Conservation (phyloP, 2,329 filamentous ascomycete genomes). For the Trematosphaeria pertusa region DNA sequence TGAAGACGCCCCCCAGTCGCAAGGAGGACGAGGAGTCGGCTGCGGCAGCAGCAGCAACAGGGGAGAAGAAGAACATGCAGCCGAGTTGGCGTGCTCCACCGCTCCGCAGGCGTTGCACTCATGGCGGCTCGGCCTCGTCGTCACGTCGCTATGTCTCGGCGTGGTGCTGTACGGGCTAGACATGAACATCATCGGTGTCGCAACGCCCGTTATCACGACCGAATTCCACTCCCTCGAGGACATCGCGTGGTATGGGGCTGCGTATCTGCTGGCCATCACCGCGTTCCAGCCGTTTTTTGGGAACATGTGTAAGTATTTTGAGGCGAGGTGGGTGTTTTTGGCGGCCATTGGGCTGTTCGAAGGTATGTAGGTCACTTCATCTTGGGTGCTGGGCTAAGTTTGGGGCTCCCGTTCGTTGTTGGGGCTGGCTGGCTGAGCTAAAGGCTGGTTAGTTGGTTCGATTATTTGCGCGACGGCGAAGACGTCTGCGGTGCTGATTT, state of each 20-base stretch:
- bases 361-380: neutral
- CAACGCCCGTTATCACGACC: conserved; percentile 50
- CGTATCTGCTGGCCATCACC: conserved; percentile 33
- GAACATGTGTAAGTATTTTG: conserved; percentile 6
- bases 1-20: too few relatives aligned
- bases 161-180: conserved; percentile 4
- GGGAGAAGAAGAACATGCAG: too few relatives aligned
- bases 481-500: conserved; percentile 37
- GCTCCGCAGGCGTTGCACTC: neutral
- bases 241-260: conserved; percentile 45
- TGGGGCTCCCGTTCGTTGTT: neutral
- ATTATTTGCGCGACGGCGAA: conserved; percentile 39
- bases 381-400: too few relatives aligned
- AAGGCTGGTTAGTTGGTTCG: conserved; percentile 3
- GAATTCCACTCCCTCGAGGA: conserved; percentile 45
- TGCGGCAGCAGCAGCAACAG: too few relatives aligned
- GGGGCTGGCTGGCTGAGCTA: neutral
- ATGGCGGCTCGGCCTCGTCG: conserved; percentile 3
- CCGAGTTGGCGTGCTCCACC: neutral
- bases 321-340: neutral
- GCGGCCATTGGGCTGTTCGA: conserved; percentile 3
- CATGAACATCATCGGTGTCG: conserved; percentile 33
- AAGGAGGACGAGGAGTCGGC: too few relatives aligned
- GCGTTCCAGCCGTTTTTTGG: conserved; percentile 19
- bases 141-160: conserved; percentile 4